Percentiles rank a stretch among this genome's conserved stretches.
phyloP scores from a whole-genome alignment of 2,329 filamentous ascomycete species.

The Colletotrichum sp. region DNA sequence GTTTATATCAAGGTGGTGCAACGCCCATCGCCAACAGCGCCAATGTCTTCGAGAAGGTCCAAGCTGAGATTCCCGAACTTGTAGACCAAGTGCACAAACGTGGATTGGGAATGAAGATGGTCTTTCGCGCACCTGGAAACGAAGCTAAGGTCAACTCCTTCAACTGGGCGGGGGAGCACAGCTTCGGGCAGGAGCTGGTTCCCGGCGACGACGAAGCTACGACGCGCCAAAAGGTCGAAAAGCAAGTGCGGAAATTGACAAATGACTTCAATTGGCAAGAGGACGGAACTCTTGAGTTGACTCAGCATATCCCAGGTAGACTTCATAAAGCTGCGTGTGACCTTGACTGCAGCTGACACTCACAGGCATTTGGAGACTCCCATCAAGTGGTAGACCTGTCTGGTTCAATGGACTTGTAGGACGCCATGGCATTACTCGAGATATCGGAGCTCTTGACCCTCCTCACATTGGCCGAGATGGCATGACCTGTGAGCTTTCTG shows the following conservation, averaged over 20 bases:
- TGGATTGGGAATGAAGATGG: slow-evolving; percentile 25
- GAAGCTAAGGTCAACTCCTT: slow-evolving; percentile 23
- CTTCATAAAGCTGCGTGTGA: neutral
- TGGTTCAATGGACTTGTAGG: slow-evolving; percentile 24
- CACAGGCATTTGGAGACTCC: slow-evolving; percentile 8
- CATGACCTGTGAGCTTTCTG: slow-evolving; percentile 19
- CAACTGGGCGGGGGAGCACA: slow-evolving; percentile 22
- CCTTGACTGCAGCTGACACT: neutral
- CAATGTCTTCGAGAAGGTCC: slow-evolving; percentile 16
- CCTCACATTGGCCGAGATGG: slow-evolving; percentile 21
- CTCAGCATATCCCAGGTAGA: slow-evolving; percentile 22
- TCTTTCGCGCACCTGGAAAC: slow-evolving; percentile 22
- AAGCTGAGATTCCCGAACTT: slow-evolving; percentile 20
- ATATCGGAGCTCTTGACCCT: slow-evolving; percentile 22
- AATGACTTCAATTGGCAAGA: slow-evolving; percentile 17
- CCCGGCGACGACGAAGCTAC: slow-evolving; percentile 18
- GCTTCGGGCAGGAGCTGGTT: slow-evolving; percentile 34
- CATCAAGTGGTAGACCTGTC: slow-evolving; percentile 6
- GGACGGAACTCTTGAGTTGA: slow-evolving; percentile 19
- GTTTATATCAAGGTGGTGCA: too few relatives aligned
- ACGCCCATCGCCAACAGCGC: slow-evolving; percentile 19
- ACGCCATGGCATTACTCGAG: slow-evolving; percentile 20
- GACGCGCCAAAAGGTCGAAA: slow-evolving; percentile 11
- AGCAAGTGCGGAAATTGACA: slow-evolving; percentile 19
- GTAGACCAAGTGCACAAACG: slow-evolving; percentile 18